phyloP scores from a whole-genome alignment of 345 rosid species.

The Salix suchowensis region DNA sequence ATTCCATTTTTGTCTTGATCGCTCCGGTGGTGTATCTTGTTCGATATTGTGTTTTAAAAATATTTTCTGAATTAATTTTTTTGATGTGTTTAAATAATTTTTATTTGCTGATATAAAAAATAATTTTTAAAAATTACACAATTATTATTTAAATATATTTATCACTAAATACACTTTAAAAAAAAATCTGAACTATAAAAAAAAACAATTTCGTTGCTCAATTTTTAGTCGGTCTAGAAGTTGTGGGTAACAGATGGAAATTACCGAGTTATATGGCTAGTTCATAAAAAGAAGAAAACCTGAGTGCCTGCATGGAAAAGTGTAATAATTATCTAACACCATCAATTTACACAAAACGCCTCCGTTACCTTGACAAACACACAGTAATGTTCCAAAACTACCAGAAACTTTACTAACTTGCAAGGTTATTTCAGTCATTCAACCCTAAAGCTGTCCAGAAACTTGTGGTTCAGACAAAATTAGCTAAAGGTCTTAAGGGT shows the following conservation, averaged over 20 bases:
- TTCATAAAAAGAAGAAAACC: background rate
- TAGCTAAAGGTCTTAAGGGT: background rate
- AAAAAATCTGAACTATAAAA: fast-evolving
- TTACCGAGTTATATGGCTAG: background rate
- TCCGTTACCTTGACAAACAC: background rate
- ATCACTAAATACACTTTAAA: too few species aligned
- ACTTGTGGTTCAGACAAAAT: background rate
- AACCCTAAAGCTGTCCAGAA: background rate
- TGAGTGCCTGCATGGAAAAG: background rate
- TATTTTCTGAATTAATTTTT: too few species aligned
- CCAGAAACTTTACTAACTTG: background rate
- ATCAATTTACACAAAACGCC: slow-evolving; percentile 6
- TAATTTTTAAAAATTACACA: too few species aligned
- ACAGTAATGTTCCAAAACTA: background rate
- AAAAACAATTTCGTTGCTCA: too few species aligned
- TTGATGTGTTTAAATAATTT: too few species aligned
- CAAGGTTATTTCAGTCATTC: background rate
- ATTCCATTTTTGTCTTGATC: too few species aligned
- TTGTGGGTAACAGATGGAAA: background rate
- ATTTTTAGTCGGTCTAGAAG: too few species aligned
- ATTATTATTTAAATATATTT: too few species aligned
- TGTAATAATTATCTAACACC: background rate
- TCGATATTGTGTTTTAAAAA: too few species aligned
- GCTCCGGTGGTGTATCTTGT: too few species aligned
- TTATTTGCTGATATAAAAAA: too few species aligned